Evolutionary conservation across 371 early-diverging fungal genomes (phyloP).

Genomic region (Cokeromyces recurvatus): DNA sequence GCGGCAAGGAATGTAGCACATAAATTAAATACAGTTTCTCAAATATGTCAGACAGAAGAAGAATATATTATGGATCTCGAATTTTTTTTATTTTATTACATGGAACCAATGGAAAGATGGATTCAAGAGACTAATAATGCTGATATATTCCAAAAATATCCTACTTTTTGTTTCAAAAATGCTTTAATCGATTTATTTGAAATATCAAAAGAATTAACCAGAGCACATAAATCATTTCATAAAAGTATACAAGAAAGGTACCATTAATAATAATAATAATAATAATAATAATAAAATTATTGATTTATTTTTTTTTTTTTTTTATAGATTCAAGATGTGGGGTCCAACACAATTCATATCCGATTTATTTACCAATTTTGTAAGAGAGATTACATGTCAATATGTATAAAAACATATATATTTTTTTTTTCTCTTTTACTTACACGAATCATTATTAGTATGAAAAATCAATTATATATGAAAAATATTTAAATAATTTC

Average conservation of each 20-base stretch:
- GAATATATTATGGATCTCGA: slow-evolving; percentile 9
- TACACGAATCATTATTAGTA: too few relatives aligned
- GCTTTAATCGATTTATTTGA: slow-evolving; percentile 3
- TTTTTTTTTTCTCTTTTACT: too few relatives aligned
- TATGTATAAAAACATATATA: too few relatives aligned
- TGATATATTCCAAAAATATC: slow-evolving; percentile 8
- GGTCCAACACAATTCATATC: slow-evolving; percentile 31
- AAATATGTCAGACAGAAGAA: slow-evolving; percentile 15
- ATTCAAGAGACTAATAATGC: slow-evolving; percentile 5
- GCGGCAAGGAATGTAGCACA: slow-evolving; percentile 26
- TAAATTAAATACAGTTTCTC: slow-evolving; percentile 12
- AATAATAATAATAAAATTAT: too few relatives aligned
- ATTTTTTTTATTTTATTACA: slow-evolving; percentile 1
- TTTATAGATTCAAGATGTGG: slow-evolving; percentile 25
- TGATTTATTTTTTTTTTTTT: too few relatives aligned
- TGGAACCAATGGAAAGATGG: slow-evolving; percentile 9
- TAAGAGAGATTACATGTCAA: slow-evolving; percentile 1
- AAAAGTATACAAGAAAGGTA: slow-evolving; percentile 16
- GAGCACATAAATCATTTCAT: slow-evolving; percentile 12
- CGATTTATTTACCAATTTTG: slow-evolving; percentile 23
- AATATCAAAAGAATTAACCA: slow-evolving; percentile 1
- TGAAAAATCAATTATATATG: slow-evolving; percentile 12
- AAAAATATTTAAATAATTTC: slow-evolving; percentile 13
- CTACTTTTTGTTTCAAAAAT: not conserved
- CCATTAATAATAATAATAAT: not conserved